Conservation (phyloP, 192 early-diverging fungal genomes). For the Mortierella hygrophila region DNA sequence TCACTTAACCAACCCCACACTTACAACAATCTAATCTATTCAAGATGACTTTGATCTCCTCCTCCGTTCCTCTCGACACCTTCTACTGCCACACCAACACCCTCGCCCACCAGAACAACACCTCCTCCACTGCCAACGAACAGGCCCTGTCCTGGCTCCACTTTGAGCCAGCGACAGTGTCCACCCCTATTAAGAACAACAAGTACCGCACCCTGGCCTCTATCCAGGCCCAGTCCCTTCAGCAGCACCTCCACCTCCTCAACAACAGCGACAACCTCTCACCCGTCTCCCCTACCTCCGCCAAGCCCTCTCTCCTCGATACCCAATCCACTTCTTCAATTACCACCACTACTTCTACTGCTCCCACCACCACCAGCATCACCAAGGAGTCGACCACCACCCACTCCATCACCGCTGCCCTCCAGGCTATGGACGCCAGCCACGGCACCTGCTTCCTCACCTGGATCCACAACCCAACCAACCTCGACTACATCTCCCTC, state of each 20-base stretch:
- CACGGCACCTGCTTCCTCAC: constrained; percentile 52
- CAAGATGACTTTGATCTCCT: constrained; percentile 47
- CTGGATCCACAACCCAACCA: constrained; percentile 57
- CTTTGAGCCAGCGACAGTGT: constrained; percentile 32
- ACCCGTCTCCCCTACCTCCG: constrained; percentile 11
- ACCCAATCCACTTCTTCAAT: constrained; percentile 7
- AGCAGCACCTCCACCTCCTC: constrained; percentile 19
- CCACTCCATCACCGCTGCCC: constrained; percentile 32
- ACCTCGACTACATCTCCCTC: constrained; percentile 55
- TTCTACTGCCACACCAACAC: constrained; percentile 10
- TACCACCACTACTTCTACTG: neutral
- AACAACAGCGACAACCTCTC: constrained; percentile 2
- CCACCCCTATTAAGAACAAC: constrained; percentile 12
- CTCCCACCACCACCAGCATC: neutral
- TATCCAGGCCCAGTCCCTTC: constrained; percentile 28
- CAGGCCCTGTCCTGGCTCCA: constrained; percentile 56
- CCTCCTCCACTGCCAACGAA: constrained; percentile 1
- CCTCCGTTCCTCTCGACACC: constrained; percentile 21
- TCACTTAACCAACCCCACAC: neutral
- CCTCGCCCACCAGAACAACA: constrained; percentile 11
- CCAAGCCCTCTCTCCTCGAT: constrained; percentile 35
- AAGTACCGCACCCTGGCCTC: constrained; percentile 56
- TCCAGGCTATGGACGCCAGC: constrained; percentile 53
- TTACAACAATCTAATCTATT: neutral
- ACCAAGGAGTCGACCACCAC: neutral